These are phyloP conservation scores for Phytophthora brassicae DNA, from an alignment of 352 stramenopile species.

Conservation along the genomic window DNA sequence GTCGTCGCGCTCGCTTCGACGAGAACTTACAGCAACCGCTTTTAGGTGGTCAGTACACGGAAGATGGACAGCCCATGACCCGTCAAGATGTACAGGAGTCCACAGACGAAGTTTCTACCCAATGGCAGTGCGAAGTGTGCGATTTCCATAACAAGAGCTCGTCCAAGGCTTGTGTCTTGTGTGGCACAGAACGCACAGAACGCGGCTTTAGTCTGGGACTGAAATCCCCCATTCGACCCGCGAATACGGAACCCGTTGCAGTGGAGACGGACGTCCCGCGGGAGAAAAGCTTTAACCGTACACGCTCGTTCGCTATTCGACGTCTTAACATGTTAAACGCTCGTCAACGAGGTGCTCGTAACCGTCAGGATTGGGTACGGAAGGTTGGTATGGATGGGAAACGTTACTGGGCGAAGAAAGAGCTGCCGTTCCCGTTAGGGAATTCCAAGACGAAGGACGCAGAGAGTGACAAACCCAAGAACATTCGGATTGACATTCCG, in stretches of 20 bases:
- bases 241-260: constrained; percentile 32
- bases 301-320: constrained; percentile 84
- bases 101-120: constrained; percentile 74
- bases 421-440: constrained; percentile 52
- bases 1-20: constrained; percentile 80
- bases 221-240: constrained; percentile 41
- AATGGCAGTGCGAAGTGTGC: constrained; percentile 89
- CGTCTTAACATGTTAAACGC: constrained; percentile 87
- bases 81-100: constrained; percentile 86
- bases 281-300: constrained; percentile 83
- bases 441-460: constrained; percentile 35
- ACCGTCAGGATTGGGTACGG: constrained; percentile 83
- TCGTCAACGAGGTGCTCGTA: constrained; percentile 74
- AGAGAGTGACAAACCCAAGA: constrained; percentile 12
- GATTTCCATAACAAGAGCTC: constrained; percentile 90
- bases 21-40: constrained; percentile 86
- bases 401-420: constrained; percentile 80
- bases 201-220: constrained; percentile 76
- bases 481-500: constrained; percentile 47
- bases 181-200: constrained; percentile 83
- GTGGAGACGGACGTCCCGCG: constrained; percentile 44
- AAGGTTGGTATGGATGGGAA: constrained; percentile 83
- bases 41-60: constrained; percentile 83
- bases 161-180: constrained; percentile 73
- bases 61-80: constrained; percentile 86